phyloP scores from a whole-genome alignment of 306 rosid genomes.

The Lathyrus oleraceus region DNA sequence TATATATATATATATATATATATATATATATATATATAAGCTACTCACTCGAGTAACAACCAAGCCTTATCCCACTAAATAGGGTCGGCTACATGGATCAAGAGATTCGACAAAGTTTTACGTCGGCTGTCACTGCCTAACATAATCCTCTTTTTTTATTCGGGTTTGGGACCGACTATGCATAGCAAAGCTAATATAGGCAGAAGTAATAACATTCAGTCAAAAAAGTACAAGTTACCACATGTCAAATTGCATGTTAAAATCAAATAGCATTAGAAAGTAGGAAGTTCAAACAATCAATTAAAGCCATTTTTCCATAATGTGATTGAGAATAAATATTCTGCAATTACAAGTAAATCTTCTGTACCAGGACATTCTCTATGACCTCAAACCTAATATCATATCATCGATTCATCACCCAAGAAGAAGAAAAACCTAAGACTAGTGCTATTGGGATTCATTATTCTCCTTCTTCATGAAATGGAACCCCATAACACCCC shows the following conservation, averaged over 20 bases:
- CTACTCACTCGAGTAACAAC: not conserved
- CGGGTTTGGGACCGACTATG: no score
- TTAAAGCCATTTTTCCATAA: constrained; percentile 18
- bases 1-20: no score
- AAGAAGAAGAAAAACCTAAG: constrained; percentile 21
- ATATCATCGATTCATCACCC: not conserved
- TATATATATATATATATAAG: no score
- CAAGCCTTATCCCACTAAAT: no score
- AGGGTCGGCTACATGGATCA: no score
- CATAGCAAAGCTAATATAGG: no score
- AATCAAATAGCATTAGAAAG: constrained; percentile 22
- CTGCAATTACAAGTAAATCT: constrained; percentile 31
- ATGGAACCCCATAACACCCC: constrained; percentile 79
- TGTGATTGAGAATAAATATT: constrained; percentile 26
- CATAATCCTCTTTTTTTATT: no score
- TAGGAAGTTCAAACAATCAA: constrained; percentile 32
- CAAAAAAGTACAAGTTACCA: not conserved
- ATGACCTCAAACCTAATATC: constrained; percentile 29
- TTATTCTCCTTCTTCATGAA: constrained; percentile 66
- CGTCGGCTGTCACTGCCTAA: no score
- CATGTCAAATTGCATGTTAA: constrained; percentile 10
- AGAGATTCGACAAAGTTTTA: no score
- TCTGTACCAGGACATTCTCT: constrained; percentile 10
- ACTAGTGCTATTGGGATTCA: constrained; percentile 36
- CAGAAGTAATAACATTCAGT: no score